These are phyloP conservation scores for Nitzschia sp. DNA, from an alignment of 108 stramenopile genomes.

Conservation along the genomic window DNA sequence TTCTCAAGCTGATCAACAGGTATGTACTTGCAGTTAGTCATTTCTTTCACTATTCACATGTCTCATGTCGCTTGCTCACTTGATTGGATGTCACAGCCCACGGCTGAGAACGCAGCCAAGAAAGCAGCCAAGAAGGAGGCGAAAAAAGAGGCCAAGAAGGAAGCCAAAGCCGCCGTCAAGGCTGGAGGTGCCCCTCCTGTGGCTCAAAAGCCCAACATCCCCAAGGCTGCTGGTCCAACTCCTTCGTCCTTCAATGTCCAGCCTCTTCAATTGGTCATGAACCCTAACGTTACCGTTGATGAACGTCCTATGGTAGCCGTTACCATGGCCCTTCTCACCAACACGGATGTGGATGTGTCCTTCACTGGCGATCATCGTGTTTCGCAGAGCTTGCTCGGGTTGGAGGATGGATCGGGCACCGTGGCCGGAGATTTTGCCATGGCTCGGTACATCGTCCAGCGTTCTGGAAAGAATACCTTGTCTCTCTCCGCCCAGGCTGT, in stretches of 20 bases:
- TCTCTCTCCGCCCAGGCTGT: constrained; percentile 31
- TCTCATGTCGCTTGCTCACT: no score
- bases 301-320: constrained; percentile 79
- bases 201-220: not conserved
- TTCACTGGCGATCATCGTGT: constrained; percentile 66
- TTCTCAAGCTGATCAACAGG: not conserved
- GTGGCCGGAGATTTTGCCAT: constrained; percentile 76
- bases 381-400: constrained; percentile 48
- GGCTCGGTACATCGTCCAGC: constrained; percentile 50
- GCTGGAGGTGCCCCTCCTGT: constrained; percentile 34
- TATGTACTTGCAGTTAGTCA: no score
- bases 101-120: constrained; percentile 26
- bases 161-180: constrained; percentile 68
- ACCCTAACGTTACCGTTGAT: constrained; percentile 65
- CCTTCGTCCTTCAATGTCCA: constrained; percentile 29
- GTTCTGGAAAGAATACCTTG: constrained; percentile 6
- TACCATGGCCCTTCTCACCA: constrained; percentile 63
- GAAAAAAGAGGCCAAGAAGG: constrained; percentile 85
- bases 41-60: no score
- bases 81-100: not conserved
- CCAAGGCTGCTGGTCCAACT: constrained; percentile 13
- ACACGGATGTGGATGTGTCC: constrained; percentile 59
- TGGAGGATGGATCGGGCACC: constrained; percentile 35
- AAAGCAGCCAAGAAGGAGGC: constrained; percentile 72
- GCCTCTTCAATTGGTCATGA: constrained; percentile 73